A percentile compares a stretch with the other conserved stretches of the same genome.
These are phyloP conservation scores for Citeromyces hawaiiensis DNA, from an alignment of 1,139 yeast genomes.

Conservation along the genomic window DNA sequence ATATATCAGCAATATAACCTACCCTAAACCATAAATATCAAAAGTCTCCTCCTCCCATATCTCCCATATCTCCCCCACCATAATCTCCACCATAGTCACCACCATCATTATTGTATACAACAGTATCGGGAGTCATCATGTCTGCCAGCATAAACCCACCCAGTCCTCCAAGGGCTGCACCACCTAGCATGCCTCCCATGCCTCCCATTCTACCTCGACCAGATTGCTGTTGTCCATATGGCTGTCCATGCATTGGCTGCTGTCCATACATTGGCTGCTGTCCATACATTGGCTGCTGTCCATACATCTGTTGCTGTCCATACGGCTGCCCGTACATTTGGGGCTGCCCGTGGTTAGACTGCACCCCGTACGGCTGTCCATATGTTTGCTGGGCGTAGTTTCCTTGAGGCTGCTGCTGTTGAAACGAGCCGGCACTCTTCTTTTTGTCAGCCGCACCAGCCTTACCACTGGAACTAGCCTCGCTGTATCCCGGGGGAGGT, in stretches of 20 bases:
- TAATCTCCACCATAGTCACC: slow-evolving; percentile 7
- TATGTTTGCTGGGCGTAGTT: neutral
- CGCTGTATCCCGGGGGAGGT: slow-evolving; percentile 16
- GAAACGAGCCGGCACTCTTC: slow-evolving; percentile 1
- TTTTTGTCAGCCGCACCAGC: neutral
- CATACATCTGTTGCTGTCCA: slow-evolving; percentile 6
- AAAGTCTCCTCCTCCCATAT: slow-evolving; percentile 14
- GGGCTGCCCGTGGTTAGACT: slow-evolving; percentile 7
- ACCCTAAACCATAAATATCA: too few relatives aligned
- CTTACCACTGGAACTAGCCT: slow-evolving; percentile 2
- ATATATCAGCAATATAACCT: too few relatives aligned
- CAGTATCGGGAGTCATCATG: slow-evolving; percentile 4
- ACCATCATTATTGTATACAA: neutral
- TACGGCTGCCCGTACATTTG: slow-evolving; percentile 1
- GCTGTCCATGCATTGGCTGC: slow-evolving; percentile 9
- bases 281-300: slow-evolving; percentile 8
- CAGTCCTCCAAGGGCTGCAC: slow-evolving; percentile 15
- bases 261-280: slow-evolving; percentile 8
- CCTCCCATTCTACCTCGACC: slow-evolving; percentile 10
- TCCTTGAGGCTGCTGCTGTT: slow-evolving; percentile 8
- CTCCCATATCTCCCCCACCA: slow-evolving; percentile 11
- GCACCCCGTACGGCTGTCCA: slow-evolving; percentile 9
- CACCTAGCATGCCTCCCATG: slow-evolving; percentile 12
- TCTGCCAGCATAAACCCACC: slow-evolving; percentile 14
- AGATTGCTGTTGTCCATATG: slow-evolving; percentile 3